phyloP scores from a whole-genome alignment of 257 asterid genomes.

The Nicotiana attenuata region DNA sequence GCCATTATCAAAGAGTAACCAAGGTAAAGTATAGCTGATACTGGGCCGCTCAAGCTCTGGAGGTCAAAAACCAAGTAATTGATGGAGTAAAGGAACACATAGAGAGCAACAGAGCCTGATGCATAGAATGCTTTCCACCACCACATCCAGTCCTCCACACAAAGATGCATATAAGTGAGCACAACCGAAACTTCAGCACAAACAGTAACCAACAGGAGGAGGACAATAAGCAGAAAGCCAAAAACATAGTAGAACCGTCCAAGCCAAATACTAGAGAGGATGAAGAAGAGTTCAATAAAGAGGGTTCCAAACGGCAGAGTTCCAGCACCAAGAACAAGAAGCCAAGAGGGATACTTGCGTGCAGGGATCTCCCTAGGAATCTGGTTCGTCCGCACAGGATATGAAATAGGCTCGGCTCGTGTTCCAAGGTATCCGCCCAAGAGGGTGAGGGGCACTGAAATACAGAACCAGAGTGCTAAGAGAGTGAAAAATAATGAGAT shows the following conservation, averaged over 20 bases:
- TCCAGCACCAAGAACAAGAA: conserved; percentile 87
- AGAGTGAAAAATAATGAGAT: conserved; percentile 61
- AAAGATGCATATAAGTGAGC: conserved; percentile 83
- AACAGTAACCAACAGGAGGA: conserved; percentile 51
- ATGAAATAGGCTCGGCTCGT: conserved; percentile 53
- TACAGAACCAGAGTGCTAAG: conserved; percentile 76
- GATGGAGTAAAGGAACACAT: conserved; percentile 73
- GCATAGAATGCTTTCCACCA: conserved; percentile 94
- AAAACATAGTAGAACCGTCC: conserved; percentile 79
- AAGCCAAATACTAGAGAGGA: conserved; percentile 83
- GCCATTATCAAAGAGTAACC: conserved; percentile 85
- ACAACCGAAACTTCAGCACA: conserved; percentile 87
- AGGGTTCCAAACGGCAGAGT: conserved; percentile 90
- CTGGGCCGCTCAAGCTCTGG: conserved; percentile 78
- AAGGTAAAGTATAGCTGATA: conserved; percentile 65
- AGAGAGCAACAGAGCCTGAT: conserved; percentile 75
- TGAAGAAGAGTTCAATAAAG: conserved; percentile 83
- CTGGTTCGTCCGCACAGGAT: conserved; percentile 77
- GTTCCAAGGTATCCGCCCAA: conserved; percentile 72
- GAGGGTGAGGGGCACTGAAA: conserved; percentile 82
- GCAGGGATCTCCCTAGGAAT: conserved; percentile 84
- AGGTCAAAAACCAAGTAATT: conserved; percentile 81
- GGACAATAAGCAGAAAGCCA: conserved; percentile 69
- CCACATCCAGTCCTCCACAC: conserved; percentile 96
- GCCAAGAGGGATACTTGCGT: conserved; percentile 75